Evolutionary conservation across 2,329 filamentous ascomycete genomes (phyloP).

Genomic region (Capronia coronata): DNA sequence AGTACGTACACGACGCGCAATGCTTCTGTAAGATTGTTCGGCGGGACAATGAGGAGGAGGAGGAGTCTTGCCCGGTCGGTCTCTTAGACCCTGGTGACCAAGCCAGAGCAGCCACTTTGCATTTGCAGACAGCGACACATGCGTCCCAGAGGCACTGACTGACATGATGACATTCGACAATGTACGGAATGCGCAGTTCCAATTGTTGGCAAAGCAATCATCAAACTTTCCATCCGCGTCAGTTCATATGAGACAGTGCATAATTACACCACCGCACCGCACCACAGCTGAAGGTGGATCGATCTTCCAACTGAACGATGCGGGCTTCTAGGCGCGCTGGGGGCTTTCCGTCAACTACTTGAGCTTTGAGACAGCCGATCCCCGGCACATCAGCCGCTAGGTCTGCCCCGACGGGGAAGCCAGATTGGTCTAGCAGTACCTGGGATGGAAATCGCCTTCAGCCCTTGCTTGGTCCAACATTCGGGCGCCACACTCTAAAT

Average conservation of each 20-base stretch:
- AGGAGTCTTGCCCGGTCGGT: too few relatives aligned
- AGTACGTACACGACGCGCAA: neutral
- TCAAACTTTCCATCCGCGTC: too few relatives aligned
- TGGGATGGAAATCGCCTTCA: neutral
- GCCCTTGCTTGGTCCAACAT: slow-evolving; percentile 9
- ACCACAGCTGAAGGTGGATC: neutral
- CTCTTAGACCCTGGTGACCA: too few relatives aligned
- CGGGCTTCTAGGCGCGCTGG: neutral
- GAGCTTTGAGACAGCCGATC: slow-evolving; percentile 13
- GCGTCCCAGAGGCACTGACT: too few relatives aligned
- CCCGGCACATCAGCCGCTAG: neutral
- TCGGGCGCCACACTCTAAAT: slow-evolving; percentile 26
- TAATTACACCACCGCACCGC: too few relatives aligned
- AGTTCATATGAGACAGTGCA: neutral
- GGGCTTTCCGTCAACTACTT: neutral
- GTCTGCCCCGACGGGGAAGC: slow-evolving; percentile 7
- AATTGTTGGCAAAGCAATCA: neutral
- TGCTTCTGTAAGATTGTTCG: neutral
- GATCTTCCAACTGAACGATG: neutral
- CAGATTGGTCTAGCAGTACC: neutral
- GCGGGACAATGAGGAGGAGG: too few relatives aligned
- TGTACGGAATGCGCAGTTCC: neutral
- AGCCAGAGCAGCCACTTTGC: neutral
- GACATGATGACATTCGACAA: too few relatives aligned
- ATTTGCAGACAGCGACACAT: too few relatives aligned